These are phyloP conservation scores for Pelargonium myrrhifolium DNA, from an alignment of 441 rosid genomes.

Conservation along the genomic window DNA sequence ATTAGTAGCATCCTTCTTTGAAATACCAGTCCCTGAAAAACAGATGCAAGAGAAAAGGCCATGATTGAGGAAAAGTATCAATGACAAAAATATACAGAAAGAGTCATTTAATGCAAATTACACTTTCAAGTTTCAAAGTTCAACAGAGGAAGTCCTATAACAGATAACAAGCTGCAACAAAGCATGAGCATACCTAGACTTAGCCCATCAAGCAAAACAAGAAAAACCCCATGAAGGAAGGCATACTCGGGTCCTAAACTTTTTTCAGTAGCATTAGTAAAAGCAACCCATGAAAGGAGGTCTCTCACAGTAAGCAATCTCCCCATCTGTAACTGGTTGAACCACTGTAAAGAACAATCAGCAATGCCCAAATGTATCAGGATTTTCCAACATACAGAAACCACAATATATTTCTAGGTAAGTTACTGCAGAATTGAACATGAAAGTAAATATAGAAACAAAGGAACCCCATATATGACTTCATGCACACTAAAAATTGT, in stretches of 20 bases:
- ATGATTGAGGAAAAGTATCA: conserved; percentile 3
- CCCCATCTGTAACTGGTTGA: conserved; percentile 70
- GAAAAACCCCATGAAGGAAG: conserved; percentile 86
- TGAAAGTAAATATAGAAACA: neutral
- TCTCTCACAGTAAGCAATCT: conserved; percentile 91
- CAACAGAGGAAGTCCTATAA: neutral
- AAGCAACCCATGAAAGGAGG: conserved; percentile 87
- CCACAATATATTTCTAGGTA: neutral
- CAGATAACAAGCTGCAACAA: neutral
- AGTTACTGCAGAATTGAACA: neutral
- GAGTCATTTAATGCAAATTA: neutral
- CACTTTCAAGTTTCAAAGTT: too few relatives aligned
- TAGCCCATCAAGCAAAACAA: conserved; percentile 90
- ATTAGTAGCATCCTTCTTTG: conserved; percentile 50
- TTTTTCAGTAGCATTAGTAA: conserved; percentile 48
- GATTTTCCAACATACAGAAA: neutral
- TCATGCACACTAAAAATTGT: too few relatives aligned
- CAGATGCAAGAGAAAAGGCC: neutral
- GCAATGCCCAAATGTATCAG: conserved; percentile 12
- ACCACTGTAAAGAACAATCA: conserved; percentile 56
- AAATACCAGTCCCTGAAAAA: conserved; percentile 66
- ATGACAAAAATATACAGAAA: neutral
- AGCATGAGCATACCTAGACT: conserved; percentile 55
- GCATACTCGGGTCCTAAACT: conserved; percentile 57
- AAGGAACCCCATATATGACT: too few relatives aligned